Conservation (phyloP, 2,329 filamentous ascomycete genomes). For the Colletotrichum abscissum region DNA sequence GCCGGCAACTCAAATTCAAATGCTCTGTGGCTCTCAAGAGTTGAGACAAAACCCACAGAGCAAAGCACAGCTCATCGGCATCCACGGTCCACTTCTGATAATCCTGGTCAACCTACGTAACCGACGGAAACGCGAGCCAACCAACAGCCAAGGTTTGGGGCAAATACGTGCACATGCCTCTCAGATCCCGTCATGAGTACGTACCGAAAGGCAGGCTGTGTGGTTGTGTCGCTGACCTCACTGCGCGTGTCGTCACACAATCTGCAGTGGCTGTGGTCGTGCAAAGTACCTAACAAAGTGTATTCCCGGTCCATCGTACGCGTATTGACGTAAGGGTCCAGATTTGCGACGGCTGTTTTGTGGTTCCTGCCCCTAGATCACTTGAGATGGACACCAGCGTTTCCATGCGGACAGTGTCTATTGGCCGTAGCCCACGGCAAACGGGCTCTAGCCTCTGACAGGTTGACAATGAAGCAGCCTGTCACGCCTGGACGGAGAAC, state of each 20-base stretch:
- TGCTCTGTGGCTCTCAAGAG: not conserved
- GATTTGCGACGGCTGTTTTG: not conserved
- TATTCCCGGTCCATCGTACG: not conserved
- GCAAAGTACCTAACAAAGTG: not conserved
- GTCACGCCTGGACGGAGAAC: not conserved
- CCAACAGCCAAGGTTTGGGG: not conserved
- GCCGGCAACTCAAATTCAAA: not conserved
- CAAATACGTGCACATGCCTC: not conserved
- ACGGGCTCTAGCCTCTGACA: not conserved
- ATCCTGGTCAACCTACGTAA: constrained; percentile 19
- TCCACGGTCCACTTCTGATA: not conserved
- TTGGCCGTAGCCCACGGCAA: not conserved
- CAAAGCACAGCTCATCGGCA: constrained; percentile 4
- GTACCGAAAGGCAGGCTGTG: not conserved
- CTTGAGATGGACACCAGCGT: not conserved
- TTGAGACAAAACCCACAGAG: not conserved
- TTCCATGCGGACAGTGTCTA: not conserved
- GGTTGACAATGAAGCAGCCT: not conserved
- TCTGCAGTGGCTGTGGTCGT: not conserved
- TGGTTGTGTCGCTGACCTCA: constrained; percentile 10
- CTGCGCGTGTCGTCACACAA: not conserved
- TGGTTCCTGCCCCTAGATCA: not conserved
- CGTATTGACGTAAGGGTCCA: constrained; percentile 27
- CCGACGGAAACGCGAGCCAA: not conserved
- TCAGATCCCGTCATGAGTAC: constrained; percentile 2